Conservation (phyloP, 2,329 filamentous ascomycete genomes). For the Cladophialophora yegresii region DNA sequence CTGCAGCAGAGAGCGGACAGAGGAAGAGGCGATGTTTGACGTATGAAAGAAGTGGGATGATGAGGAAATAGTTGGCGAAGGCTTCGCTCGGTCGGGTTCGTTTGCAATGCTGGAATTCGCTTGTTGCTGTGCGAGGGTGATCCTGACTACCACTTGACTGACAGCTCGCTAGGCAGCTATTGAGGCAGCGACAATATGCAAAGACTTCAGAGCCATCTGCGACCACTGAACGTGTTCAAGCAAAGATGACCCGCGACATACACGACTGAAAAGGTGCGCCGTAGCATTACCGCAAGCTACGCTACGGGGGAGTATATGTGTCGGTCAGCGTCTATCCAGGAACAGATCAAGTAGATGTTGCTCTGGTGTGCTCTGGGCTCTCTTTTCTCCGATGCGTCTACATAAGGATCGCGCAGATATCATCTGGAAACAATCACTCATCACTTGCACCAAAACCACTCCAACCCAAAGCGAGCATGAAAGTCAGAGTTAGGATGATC, state of each 20-base stretch:
- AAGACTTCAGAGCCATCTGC: constrained; percentile 2
- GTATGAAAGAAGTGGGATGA: background rate
- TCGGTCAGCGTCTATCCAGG: background rate
- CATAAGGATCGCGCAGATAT: too few species aligned
- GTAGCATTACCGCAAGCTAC: background rate
- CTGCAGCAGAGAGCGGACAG: background rate
- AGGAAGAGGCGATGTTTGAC: background rate
- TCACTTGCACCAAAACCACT: background rate
- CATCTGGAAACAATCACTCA: background rate
- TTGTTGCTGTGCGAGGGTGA: background rate
- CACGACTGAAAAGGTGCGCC: background rate
- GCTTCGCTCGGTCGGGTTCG: background rate
- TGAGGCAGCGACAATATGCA: background rate
- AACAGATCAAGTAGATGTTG: too few species aligned
- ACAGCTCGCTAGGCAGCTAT: background rate
- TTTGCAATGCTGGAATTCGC: background rate
- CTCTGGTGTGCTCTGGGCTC: too few species aligned
- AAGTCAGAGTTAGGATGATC: too few species aligned
- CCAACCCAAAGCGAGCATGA: background rate
- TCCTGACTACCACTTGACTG: background rate
- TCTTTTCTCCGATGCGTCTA: too few species aligned
- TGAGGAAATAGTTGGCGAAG: background rate
- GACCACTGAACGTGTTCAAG: constrained; percentile 1
- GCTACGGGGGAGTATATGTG: background rate
- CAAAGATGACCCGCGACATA: constrained; percentile 9